Evolutionary conservation across 2,329 filamentous ascomycete species (phyloP).

Genomic region (Cladophialophora chaetospira): DNA sequence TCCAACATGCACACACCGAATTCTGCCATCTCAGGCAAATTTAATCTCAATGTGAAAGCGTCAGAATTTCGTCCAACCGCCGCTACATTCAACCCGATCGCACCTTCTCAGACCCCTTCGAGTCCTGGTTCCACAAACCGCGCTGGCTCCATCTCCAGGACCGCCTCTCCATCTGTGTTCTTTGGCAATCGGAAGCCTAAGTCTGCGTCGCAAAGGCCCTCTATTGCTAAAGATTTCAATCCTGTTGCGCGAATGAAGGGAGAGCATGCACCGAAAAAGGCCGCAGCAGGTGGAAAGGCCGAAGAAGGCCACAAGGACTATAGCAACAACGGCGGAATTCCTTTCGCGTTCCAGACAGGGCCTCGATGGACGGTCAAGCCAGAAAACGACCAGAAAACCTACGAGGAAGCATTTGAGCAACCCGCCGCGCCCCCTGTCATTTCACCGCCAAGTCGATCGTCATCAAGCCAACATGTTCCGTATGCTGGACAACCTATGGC

Average conservation of each 20-base stretch:
- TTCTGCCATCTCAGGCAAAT: slow-evolving; percentile 55
- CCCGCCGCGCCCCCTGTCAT: slow-evolving; percentile 62
- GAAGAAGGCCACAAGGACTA: slow-evolving; percentile 61
- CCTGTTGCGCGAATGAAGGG: slow-evolving; percentile 72
- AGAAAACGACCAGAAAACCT: slow-evolving; percentile 74
- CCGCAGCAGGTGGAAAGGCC: slow-evolving; percentile 21
- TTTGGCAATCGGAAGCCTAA: slow-evolving; percentile 73
- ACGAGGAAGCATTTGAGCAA: slow-evolving; percentile 77
- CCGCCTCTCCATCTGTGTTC: slow-evolving; percentile 55
- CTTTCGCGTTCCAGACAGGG: slow-evolving; percentile 77
- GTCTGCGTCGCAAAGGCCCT: slow-evolving; percentile 57
- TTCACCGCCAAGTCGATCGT: slow-evolving; percentile 65
- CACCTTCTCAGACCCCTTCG: slow-evolving; percentile 63
- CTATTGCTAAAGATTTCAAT: slow-evolving; percentile 60
- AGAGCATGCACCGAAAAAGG: slow-evolving; percentile 49
- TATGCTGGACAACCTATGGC: slow-evolving; percentile 86
- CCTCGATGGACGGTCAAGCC: slow-evolving; percentile 79
- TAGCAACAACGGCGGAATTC: slow-evolving; percentile 77
- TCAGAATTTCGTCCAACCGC: slow-evolving; percentile 86
- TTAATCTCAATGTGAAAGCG: slow-evolving; percentile 58
- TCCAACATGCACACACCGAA: slow-evolving; percentile 54
- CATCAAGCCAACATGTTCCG: slow-evolving; percentile 67
- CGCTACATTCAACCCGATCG: slow-evolving; percentile 73
- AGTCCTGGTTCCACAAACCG: slow-evolving; percentile 69
- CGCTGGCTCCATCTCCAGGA: slow-evolving; percentile 48